Conservation (phyloP, 2,329 filamentous ascomycete genomes). For the Huntiella abstrusa region DNA sequence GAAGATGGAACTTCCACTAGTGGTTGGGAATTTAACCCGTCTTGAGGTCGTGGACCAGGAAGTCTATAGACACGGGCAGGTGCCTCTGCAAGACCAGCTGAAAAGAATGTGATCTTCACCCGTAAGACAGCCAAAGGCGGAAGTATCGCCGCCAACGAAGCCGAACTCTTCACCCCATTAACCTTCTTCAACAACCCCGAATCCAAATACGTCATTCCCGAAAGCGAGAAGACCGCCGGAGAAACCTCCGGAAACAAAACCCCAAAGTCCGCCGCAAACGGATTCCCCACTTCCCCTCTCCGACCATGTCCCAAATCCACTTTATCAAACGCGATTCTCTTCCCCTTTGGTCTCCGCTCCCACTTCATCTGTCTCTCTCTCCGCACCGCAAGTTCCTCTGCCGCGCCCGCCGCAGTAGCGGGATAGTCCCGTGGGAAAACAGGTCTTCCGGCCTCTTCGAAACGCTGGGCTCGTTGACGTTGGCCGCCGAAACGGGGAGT, state of each 20-base stretch:
- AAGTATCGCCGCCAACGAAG: not conserved
- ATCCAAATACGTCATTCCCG: constrained; percentile 10
- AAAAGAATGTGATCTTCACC: constrained; percentile 46
- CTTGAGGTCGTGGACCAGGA: constrained; percentile 24
- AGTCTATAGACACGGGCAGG: constrained; percentile 78
- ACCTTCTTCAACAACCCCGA: not conserved
- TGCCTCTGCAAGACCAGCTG: constrained; percentile 48
- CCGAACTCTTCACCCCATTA: too few species aligned
- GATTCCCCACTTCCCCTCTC: constrained; percentile 66
- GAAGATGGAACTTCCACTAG: constrained; percentile 28
- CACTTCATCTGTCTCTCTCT: constrained; percentile 22
- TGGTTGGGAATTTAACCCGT: too few species aligned
- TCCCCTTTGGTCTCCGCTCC: constrained; percentile 54
- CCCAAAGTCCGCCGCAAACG: constrained; percentile 73
- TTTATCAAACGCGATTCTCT: constrained; percentile 55
- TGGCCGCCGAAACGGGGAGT: constrained; percentile 72
- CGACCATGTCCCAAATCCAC: constrained; percentile 54
- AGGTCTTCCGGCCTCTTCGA: constrained; percentile 57
- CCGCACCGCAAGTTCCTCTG: constrained; percentile 56
- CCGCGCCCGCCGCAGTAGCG: constrained; percentile 57
- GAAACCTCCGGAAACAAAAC: constrained; percentile 29
- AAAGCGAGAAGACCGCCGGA: constrained; percentile 6
- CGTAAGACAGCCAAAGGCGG: constrained; percentile 27
- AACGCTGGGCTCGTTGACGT: constrained; percentile 58
- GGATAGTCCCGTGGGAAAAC: constrained; percentile 81